These are phyloP conservation scores for Capsella rubella DNA, from an alignment of 441 rosid genomes.

Conservation along the genomic window DNA sequence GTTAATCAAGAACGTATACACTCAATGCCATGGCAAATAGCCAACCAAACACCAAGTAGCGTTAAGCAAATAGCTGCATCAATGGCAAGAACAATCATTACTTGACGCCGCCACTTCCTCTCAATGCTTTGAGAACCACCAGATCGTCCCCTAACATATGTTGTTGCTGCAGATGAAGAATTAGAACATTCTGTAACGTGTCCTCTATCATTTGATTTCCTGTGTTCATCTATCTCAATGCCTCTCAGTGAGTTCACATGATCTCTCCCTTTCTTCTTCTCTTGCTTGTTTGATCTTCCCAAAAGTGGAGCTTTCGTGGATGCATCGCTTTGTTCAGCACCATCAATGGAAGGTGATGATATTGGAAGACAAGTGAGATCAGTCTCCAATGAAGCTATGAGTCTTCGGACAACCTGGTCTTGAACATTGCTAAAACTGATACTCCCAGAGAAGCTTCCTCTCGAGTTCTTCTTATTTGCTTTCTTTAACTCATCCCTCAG, in stretches of 20 bases:
- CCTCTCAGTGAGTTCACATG: constrained; percentile 62
- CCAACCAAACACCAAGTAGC: constrained; percentile 70
- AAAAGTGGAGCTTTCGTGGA: constrained; percentile 78
- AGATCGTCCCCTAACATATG: constrained; percentile 68
- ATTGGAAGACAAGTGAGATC: constrained; percentile 47
- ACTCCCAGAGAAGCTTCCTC: constrained; percentile 67
- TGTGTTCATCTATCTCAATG: constrained; percentile 67
- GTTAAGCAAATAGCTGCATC: constrained; percentile 77
- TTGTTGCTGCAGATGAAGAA: constrained; percentile 54
- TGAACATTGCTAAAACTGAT: constrained; percentile 51
- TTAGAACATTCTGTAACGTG: constrained; percentile 50
- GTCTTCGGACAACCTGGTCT: constrained; percentile 64
- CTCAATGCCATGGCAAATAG: constrained; percentile 64
- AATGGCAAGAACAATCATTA: constrained; percentile 71
- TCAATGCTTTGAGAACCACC: constrained; percentile 56
- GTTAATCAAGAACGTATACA: constrained; percentile 53
- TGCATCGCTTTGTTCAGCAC: constrained; percentile 53
- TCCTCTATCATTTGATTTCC: constrained; percentile 65
- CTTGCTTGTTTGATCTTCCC: constrained; percentile 66
- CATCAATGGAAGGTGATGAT: constrained; percentile 57
- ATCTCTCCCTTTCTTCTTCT: constrained; percentile 74
- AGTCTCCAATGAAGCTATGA: constrained; percentile 62
- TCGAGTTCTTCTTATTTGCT: constrained; percentile 58
- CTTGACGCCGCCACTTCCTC: constrained; percentile 81
- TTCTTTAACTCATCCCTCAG: constrained; percentile 72